Evolutionary conservation across 371 early-diverging fungal genomes (phyloP), one percentile per base, ranked within the genome.

Genomic region (Hamiltosporidium magnivora): DNA sequence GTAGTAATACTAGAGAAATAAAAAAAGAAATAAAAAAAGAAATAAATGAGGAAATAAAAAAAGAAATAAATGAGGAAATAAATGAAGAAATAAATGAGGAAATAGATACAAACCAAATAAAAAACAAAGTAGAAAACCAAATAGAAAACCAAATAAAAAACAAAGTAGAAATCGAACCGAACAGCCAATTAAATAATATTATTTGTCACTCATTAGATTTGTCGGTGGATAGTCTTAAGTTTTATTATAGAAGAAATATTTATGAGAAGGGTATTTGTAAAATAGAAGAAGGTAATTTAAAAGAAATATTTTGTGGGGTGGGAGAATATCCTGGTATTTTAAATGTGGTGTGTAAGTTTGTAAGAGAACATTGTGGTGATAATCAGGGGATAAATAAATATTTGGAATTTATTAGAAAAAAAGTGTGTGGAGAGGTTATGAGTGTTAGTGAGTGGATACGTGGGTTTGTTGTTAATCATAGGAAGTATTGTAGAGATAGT

Each of bases 211-310:
- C 25, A 25, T 25, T 25, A 25, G 25, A 25, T 25, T 25, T 25
- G 25, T 25, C 25, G 0, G 25, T 25, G 25, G 25, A 25, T 25
- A 25, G 25, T 25, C 25, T 25, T 25, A 25, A 25, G 25, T 77
- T 77, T 66, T 74, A 58, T 65, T 77, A 77, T 56, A 64, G 78
- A 70, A 66, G 39, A 37, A 77, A 77, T 64, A 75, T 77, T 39
- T 65, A 58, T 44, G 44, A 61, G 0, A n/a, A 40, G 14, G 59
- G 54, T 2, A 36, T 41, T 3, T 43, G 72, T 2, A 43, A 63
- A n/a, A 54, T 77, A 36, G 49, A 46, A 37, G 53, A 69, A 44
- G 78, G 75, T 3, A 71, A 75, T 40, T 53, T 77, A n/a, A 54
- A 77, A 52, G 75, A 71, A 9, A 77, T 77, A 37, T 77, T 77